phyloP scores from a whole-genome alignment of 192 early-diverging fungal genomes.

The Coemansia sp. region DNA sequence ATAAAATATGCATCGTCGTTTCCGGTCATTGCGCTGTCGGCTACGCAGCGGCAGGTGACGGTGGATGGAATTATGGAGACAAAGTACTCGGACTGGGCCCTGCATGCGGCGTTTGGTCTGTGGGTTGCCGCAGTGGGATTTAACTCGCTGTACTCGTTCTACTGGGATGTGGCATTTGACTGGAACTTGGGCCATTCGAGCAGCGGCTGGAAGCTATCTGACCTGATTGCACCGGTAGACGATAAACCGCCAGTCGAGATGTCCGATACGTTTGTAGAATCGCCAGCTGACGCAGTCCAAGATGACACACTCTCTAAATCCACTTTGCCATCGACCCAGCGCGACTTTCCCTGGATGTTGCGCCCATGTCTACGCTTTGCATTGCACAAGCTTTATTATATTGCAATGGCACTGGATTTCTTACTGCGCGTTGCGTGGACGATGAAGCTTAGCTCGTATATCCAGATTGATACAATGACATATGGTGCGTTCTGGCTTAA shows the following conservation, averaged over 20 bases:
- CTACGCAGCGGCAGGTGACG: slow-evolving; percentile 22
- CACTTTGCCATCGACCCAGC: background rate
- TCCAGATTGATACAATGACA: slow-evolving; percentile 62
- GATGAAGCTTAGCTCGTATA: slow-evolving; percentile 63
- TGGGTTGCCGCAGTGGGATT: slow-evolving; percentile 70
- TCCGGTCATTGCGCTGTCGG: slow-evolving; percentile 50
- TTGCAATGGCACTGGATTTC: slow-evolving; percentile 76
- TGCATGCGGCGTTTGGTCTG: slow-evolving; percentile 26
- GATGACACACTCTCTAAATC: background rate
- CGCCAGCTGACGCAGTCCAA: background rate
- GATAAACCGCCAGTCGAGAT: background rate
- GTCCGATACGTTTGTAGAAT: background rate
- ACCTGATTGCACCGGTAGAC: slow-evolving; percentile 17
- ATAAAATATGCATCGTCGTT: slow-evolving; percentile 82
- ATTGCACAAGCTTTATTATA: slow-evolving; percentile 64
- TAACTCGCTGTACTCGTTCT: slow-evolving; percentile 91
- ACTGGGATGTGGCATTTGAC: slow-evolving; percentile 94
- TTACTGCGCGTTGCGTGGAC: slow-evolving; percentile 85
- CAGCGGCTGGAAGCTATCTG: slow-evolving; percentile 36
- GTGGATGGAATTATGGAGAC: slow-evolving; percentile 17
- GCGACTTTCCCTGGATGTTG: slow-evolving; percentile 35
- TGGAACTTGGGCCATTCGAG: slow-evolving; percentile 67
- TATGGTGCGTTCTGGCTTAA: slow-evolving; percentile 75
- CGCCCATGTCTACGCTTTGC: slow-evolving; percentile 68
- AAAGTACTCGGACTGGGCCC: slow-evolving; percentile 28